Conservation (phyloP, 1,139 yeast genomes). For the Pichia sp. region DNA sequence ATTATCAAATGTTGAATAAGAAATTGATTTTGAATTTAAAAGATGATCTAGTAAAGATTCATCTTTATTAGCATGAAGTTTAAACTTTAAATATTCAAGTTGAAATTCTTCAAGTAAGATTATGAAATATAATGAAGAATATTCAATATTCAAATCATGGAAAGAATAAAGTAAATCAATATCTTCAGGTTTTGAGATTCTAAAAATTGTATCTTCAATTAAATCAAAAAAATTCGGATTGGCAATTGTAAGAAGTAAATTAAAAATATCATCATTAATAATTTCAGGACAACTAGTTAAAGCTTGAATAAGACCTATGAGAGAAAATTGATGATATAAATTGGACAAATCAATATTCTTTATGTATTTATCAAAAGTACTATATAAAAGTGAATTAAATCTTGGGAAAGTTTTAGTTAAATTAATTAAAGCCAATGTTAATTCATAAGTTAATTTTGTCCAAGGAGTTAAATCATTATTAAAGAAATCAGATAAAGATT, state of each 20-base stretch:
- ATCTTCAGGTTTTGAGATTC: conserved; percentile 13
- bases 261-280: conserved; percentile 31
- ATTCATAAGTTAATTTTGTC: conserved; percentile 27
- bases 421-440: conserved; percentile 30
- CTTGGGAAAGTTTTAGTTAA: conserved; percentile 35
- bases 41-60: conserved; percentile 15
- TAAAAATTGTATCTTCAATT: conserved; percentile 18
- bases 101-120: conserved; percentile 22
- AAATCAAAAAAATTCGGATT: conserved; percentile 28
- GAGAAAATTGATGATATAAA: conserved; percentile 37
- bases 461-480: conserved; percentile 31
- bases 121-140: conserved; percentile 27
- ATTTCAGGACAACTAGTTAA: conserved; percentile 34
- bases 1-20: conserved; percentile 10
- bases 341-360: conserved; percentile 29
- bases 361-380: conserved; percentile 20
- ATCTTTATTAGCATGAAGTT: conserved; percentile 11
- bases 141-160: conserved; percentile 25
- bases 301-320: conserved; percentile 44
- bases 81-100: conserved; percentile 20
- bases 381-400: conserved; percentile 10
- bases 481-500: conserved; percentile 17
- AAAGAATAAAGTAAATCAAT: conserved; percentile 16
- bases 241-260: conserved; percentile 40
- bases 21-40: conserved; percentile 13